phyloP scores from a whole-genome alignment of 345 rosid genomes.

The Linum lewisii region DNA sequence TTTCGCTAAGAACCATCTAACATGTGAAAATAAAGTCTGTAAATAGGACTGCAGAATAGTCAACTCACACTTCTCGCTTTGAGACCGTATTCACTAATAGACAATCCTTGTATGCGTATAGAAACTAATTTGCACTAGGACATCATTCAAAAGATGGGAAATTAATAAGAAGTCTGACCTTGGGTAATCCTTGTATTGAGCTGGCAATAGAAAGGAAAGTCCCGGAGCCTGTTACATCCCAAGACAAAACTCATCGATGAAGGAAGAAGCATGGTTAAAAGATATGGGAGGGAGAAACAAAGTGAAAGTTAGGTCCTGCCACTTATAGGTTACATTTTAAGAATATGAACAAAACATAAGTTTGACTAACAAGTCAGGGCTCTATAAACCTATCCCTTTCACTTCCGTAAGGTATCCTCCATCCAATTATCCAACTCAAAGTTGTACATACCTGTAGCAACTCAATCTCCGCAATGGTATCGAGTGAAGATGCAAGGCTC shows the following conservation, averaged over 20 bases:
- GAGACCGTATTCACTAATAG: not conserved
- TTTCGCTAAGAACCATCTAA: too few species aligned
- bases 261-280: not conserved
- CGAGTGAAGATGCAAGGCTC: conserved; percentile 72
- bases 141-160: not conserved
- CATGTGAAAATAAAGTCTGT: too few species aligned
- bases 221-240: conserved; percentile 76
- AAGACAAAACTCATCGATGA: conserved; percentile 6
- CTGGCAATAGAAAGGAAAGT: conserved; percentile 80
- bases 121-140: not conserved
- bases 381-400: too few species aligned
- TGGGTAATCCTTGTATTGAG: conserved; percentile 75
- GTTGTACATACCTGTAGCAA: conserved; percentile 59
- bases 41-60: not conserved
- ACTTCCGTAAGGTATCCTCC: too few species aligned
- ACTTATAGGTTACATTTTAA: too few species aligned
- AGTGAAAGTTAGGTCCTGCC: too few species aligned
- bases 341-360: too few species aligned
- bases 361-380: too few species aligned
- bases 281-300: not conserved
- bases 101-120: not conserved
- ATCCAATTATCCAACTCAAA: too few species aligned
- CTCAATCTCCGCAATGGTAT: conserved; percentile 78
- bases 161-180: conserved; percentile 36
- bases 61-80: not conserved